Evolutionary conservation across 441 rosid species (phyloP), one percentile per base, ranked within the genome.

Genomic region (Metrosideros polymorpha): DNA sequence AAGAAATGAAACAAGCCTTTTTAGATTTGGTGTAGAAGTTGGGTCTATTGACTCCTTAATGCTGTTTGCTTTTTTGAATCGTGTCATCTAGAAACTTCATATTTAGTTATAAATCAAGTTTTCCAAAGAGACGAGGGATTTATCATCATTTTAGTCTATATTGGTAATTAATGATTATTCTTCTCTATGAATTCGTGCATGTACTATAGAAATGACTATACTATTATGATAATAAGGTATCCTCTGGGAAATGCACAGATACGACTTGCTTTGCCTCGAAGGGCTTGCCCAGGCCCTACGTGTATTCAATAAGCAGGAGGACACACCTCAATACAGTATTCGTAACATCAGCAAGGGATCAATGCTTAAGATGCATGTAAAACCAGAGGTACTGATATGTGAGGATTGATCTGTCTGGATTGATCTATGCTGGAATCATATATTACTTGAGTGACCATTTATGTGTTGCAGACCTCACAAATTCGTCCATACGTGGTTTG

Each of bases 271-370:
- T 82, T 98, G 99, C 91, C 97, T 96, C 22, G 99, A 96, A 92
- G 99, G 99, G 66, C 91, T 98, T 90, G 99, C 99, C 30, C 97
- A 91, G 92, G 94, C 99, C 85, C 98, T 98, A 49, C 96, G 97
- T 17, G 82, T 96, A 90, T 98, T 98, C 92, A 94, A 89, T 85
- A 84, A 91, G 88, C 91, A 94, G 87, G 94, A 97, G 82, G 90
- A 91, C 88, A 89, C 89, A 30, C 99, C 99, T 6, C 89, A 66
- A 1, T 95, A 94, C 85, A 85, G 63, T 10, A 87, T 98, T 85
- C 82, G 96, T 51, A 82, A 91, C 42, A 89, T 95, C 45, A 85
- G 89, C 87, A 91, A 91, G 88, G 92, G 90, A 52, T 87, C 93
- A 42, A 94, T 93, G 93, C 91, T 92, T 84, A 91, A 92, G 91